Conservation (phyloP, 352 stramenopile species). For the Globisporangium ultimum region DNA sequence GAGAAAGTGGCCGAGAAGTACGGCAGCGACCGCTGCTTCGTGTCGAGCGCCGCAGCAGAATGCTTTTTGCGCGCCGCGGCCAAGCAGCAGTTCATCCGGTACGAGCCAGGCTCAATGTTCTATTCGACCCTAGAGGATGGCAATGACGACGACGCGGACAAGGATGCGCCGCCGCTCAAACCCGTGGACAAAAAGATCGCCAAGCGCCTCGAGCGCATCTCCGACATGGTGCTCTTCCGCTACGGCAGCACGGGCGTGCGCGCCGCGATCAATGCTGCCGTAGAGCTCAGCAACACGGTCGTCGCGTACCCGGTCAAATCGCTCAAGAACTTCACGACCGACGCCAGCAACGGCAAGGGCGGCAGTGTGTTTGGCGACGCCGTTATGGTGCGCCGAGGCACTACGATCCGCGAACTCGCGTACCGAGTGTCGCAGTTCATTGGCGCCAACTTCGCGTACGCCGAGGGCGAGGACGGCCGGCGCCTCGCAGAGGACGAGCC, state of each 20-base stretch:
- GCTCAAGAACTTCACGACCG: slow-evolving; percentile 80
- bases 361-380: slow-evolving; percentile 80
- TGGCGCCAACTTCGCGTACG: slow-evolving; percentile 74
- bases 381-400: slow-evolving; percentile 69
- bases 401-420: slow-evolving; percentile 77
- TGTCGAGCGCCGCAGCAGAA: slow-evolving; percentile 83
- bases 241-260: slow-evolving; percentile 84
- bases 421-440: slow-evolving; percentile 65
- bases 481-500: slow-evolving; percentile 70
- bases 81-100: slow-evolving; percentile 80
- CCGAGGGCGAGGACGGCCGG: slow-evolving; percentile 76
- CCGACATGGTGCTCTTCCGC: slow-evolving; percentile 90
- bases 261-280: slow-evolving; percentile 82
- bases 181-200: slow-evolving; percentile 74
- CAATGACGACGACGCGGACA: slow-evolving; percentile 32
- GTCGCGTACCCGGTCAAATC: slow-evolving; percentile 87
- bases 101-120: slow-evolving; percentile 84
- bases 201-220: slow-evolving; percentile 82
- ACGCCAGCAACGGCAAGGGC: slow-evolving; percentile 25
- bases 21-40: slow-evolving; percentile 81
- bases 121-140: slow-evolving; percentile 74
- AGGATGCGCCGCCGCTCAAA: slow-evolving; percentile 41
- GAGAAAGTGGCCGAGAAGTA: slow-evolving; percentile 88
- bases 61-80: slow-evolving; percentile 73
- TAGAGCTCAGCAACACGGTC: slow-evolving; percentile 77